These are phyloP conservation scores for Acrodontium crateriforme DNA, from an alignment of 2,329 filamentous ascomycete genomes.

Conservation along the genomic window DNA sequence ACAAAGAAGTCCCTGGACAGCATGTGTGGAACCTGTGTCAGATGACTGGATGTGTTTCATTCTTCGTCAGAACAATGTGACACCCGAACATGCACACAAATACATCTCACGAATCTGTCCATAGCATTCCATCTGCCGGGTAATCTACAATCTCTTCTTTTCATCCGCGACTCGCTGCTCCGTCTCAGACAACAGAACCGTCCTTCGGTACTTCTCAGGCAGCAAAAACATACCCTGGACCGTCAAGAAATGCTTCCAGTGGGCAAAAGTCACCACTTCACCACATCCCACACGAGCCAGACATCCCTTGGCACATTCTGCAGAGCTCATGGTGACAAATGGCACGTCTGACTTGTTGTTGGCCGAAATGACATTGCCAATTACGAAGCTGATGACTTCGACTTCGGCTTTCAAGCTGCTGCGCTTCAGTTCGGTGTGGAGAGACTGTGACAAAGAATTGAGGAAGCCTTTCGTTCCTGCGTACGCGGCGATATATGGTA, in stretches of 20 bases:
- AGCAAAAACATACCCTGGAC: background rate
- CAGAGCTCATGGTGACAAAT: slow-evolving; percentile 5
- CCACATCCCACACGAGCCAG: slow-evolving; percentile 7
- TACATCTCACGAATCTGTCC: too few species aligned
- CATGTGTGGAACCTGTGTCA: too few species aligned
- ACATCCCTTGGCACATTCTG: slow-evolving; percentile 6
- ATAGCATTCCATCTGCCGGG: too few species aligned
- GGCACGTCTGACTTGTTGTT: slow-evolving; percentile 5
- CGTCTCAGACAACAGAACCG: slow-evolving; percentile 1
- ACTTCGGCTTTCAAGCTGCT: slow-evolving; percentile 27
- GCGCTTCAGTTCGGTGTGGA: slow-evolving; percentile 31
- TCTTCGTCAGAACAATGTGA: too few species aligned
- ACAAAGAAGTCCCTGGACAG: too few species aligned
- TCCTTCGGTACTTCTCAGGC: background rate
- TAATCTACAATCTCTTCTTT: slow-evolving; percentile 11
- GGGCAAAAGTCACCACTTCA: slow-evolving; percentile 4
- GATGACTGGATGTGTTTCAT: too few species aligned
- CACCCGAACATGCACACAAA: too few species aligned
- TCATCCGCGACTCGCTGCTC: slow-evolving; percentile 1
- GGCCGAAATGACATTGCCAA: slow-evolving; percentile 7
- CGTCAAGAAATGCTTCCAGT: slow-evolving; percentile 6
- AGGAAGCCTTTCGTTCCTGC: slow-evolving; percentile 34
- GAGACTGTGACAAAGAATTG: slow-evolving; percentile 25
- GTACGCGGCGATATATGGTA: slow-evolving; percentile 37
- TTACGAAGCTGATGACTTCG: slow-evolving; percentile 8